Percentiles rank a stretch among this genome's conserved stretches.
Evolutionary conservation across 257 asterid species (phyloP).

Genomic region (Solanum rostratum): DNA sequence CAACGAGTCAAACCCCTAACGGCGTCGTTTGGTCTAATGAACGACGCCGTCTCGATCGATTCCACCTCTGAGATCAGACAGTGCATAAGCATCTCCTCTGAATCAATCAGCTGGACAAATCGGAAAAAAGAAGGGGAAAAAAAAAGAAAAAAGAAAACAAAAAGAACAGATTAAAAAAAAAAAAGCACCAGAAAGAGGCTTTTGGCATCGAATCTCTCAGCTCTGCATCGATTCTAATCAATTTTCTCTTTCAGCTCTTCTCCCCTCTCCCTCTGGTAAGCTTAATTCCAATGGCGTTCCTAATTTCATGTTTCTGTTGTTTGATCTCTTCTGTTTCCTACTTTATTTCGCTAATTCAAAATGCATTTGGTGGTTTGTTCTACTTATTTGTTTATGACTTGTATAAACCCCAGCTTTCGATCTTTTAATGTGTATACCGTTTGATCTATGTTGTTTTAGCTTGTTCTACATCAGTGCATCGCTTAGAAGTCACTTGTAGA

Average conservation of each 20-base stretch:
- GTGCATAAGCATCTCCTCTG: not conserved
- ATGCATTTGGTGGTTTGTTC: not conserved
- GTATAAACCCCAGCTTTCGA: slow-evolving; percentile 4
- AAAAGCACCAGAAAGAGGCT: not conserved
- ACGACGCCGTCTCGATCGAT: not conserved
- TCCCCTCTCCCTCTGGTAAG: slow-evolving; percentile 24
- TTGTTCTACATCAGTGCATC: not conserved
- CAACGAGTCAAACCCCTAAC: not conserved
- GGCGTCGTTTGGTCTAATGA: not conserved
- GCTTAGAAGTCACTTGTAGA: not conserved
- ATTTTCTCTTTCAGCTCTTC: not conserved
- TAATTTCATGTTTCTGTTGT: not conserved
- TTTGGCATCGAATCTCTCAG: slow-evolving; percentile 6
- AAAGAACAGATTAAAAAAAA: not conserved
- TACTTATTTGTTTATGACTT: not conserved
- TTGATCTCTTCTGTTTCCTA: slow-evolving; percentile 15
- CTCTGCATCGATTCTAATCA: slow-evolving; percentile 3
- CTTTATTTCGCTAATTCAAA: slow-evolving; percentile 9
- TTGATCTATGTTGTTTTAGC: not conserved
- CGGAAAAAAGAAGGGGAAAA: not conserved
- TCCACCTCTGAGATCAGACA: not conserved
- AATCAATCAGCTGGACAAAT: slow-evolving; percentile 21
- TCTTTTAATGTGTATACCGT: not conserved
- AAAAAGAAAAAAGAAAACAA: not conserved
- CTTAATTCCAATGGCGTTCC: slow-evolving; percentile 1